Conservation (phyloP, 169 alveolate genomes). For the Plasmodium knowlesi region DNA sequence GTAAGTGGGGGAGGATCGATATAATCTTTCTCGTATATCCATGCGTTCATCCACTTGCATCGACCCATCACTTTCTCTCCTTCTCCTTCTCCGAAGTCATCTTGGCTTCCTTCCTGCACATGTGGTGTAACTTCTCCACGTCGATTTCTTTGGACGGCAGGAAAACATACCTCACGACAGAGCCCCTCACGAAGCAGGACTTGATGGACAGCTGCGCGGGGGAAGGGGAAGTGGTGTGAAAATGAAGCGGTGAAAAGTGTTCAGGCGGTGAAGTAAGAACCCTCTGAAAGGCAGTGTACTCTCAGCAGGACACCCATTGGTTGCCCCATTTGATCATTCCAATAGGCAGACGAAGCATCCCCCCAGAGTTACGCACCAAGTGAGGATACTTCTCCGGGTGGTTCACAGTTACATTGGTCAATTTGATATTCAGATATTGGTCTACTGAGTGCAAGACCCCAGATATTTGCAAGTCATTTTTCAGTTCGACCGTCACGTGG, state of each 20-base stretch:
- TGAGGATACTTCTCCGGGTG: constrained; percentile 94
- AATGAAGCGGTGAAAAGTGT: neutral
- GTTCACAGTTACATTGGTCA: constrained; percentile 91
- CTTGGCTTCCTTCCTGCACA: constrained; percentile 90
- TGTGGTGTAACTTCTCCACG: constrained; percentile 91
- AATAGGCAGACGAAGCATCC: neutral
- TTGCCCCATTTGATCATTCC: neutral
- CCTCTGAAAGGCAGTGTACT: neutral
- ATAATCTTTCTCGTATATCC: neutral
- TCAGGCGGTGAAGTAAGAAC: neutral
- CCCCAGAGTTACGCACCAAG: constrained; percentile 79
- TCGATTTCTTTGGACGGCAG: constrained; percentile 92
- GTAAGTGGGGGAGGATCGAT: neutral
- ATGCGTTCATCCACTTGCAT: neutral
- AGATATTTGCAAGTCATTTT: constrained; percentile 93
- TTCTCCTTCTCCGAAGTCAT: constrained; percentile 75
- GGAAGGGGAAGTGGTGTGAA: neutral
- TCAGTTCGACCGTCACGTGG: constrained; percentile 93
- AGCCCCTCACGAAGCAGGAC: constrained; percentile 95
- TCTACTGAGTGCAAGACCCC: constrained; percentile 95
- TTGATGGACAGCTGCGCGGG: constrained; percentile 86
- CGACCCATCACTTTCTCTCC: constrained; percentile 54
- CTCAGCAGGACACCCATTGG: neutral
- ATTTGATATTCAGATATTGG: constrained; percentile 93
- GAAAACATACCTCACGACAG: constrained; percentile 95